Evolutionary conservation across 441 rosid genomes (phyloP).

Genomic region (Pelargonium australe): DNA sequence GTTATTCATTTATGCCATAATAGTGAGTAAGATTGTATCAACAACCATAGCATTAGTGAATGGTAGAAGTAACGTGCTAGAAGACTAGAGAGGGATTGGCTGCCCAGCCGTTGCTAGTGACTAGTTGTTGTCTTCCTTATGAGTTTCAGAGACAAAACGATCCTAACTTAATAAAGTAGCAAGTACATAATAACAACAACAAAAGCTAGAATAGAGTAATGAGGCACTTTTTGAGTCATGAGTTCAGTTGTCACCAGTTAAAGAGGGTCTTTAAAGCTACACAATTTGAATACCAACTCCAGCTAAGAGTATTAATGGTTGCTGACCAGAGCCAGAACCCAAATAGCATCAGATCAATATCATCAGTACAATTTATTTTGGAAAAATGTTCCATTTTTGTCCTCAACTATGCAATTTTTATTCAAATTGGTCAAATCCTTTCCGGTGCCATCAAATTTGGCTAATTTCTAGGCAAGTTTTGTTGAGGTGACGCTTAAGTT

Average conservation of each 20-base stretch:
- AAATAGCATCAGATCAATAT: background rate
- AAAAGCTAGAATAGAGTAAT: background rate
- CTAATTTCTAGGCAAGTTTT: too few relatives aligned
- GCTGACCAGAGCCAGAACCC: background rate
- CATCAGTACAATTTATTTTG: background rate
- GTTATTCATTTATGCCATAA: background rate
- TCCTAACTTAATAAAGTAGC: background rate
- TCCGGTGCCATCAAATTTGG: too few relatives aligned
- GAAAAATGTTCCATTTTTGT: background rate
- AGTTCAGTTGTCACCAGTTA: conserved; percentile 1
- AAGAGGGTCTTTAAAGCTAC: conserved; percentile 4
- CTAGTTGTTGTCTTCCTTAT: background rate
- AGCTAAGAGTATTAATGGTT: conserved; percentile 4
- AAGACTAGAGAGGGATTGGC: background rate
- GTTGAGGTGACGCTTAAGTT: too few relatives aligned
- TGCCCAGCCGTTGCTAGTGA: background rate
- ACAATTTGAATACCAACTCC: background rate
- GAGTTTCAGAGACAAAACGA: background rate
- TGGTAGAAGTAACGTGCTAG: background rate
- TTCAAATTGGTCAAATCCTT: too few relatives aligned
- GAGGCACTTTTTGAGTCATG: background rate
- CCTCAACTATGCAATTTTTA: background rate
- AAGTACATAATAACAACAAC: background rate
- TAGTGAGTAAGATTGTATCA: background rate
- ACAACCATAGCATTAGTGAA: background rate